These are phyloP conservation scores for Vaucheria bursata DNA, from an alignment of 352 stramenopile genomes.

Conservation along the genomic window DNA sequence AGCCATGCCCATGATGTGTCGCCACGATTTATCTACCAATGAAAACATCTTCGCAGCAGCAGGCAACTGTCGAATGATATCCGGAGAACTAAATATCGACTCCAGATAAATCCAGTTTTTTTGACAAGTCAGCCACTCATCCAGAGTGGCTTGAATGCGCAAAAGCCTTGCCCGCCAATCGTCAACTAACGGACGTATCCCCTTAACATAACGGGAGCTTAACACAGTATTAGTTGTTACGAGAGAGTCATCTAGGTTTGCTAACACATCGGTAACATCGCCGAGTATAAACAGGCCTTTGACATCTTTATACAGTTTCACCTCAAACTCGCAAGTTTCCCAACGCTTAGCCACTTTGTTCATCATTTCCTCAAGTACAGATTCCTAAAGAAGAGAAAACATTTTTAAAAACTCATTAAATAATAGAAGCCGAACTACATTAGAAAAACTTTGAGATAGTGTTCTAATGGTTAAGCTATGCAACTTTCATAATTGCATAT, in stretches of 20 bases:
- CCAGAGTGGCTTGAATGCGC: constrained; percentile 65
- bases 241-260: constrained; percentile 79
- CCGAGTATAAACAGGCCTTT: constrained; percentile 84
- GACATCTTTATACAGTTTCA: constrained; percentile 80
- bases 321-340: constrained; percentile 76
- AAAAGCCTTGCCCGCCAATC: constrained; percentile 63
- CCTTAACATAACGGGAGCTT: constrained; percentile 74
- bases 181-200: constrained; percentile 77
- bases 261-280: constrained; percentile 75
- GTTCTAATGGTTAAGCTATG: too few species aligned
- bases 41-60: constrained; percentile 77
- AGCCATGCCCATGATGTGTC: constrained; percentile 74
- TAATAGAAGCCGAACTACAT: too few species aligned
- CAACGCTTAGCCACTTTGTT: constrained; percentile 78
- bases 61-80: constrained; percentile 78
- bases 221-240: constrained; percentile 84
- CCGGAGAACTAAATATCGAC: constrained; percentile 77
- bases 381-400: too few species aligned
- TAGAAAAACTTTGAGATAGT: too few species aligned
- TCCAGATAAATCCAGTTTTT: constrained; percentile 88
- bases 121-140: constrained; percentile 72
- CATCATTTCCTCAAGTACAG: constrained; percentile 81
- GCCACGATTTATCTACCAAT: constrained; percentile 76
- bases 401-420: too few species aligned
- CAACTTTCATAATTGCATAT: too few species aligned